Percentiles rank a stretch among this genome's conserved stretches.
Conservation (phyloP, 331 rosid genomes). For the Acacia pycnantha region DNA sequence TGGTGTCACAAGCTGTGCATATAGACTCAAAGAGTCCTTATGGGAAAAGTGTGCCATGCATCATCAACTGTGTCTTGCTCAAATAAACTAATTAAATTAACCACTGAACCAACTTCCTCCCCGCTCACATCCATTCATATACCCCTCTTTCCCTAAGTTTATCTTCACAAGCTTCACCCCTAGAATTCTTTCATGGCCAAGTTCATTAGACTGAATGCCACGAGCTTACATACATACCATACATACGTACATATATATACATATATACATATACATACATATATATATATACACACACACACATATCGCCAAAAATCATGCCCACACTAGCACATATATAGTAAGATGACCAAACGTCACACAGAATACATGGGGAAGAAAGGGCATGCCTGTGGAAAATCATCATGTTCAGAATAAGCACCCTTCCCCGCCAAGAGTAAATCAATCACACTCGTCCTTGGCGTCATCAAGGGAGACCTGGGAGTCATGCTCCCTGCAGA, state of each 20-base stretch:
- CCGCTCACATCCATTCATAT: not conserved
- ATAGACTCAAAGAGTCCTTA: not conserved
- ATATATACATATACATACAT: too few relatives aligned
- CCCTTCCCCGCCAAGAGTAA: slow-evolving; percentile 91
- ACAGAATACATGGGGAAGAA: slow-evolving; percentile 7
- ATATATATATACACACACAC: too few relatives aligned
- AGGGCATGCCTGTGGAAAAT: slow-evolving; percentile 81
- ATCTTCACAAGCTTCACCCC: not conserved
- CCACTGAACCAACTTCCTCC: not conserved
- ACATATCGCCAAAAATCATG: not conserved
- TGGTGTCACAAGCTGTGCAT: not conserved
- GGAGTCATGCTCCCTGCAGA: slow-evolving; percentile 99
- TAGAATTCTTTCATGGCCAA: not conserved
- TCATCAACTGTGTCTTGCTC: not conserved
- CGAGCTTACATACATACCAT: not conserved
- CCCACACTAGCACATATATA: not conserved
- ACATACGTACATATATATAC: too few relatives aligned
- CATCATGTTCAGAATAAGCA: slow-evolving; percentile 89
- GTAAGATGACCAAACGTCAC: not conserved
- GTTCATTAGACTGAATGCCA: not conserved
- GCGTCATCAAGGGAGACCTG: slow-evolving; percentile 94
- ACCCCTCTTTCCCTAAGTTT: slow-evolving; percentile 2
- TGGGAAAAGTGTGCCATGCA: not conserved
- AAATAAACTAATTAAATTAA: not conserved
- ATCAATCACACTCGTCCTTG: slow-evolving; percentile 92